Evolutionary conservation across 495 filamentous ascomycete genomes (phyloP).

Genomic region (Monascus purpureus): DNA sequence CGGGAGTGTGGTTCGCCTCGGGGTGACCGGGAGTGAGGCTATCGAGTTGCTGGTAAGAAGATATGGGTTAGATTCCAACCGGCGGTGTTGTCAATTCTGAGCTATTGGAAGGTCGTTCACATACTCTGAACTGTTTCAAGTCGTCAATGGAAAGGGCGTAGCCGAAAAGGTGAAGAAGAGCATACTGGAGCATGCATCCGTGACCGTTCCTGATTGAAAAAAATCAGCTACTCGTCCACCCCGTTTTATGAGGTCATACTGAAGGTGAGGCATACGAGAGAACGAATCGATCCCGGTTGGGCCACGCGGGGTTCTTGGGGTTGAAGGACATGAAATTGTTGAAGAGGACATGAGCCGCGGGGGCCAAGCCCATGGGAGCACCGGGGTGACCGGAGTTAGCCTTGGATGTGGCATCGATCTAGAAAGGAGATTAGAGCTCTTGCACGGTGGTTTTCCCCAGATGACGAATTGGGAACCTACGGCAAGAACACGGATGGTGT

Average conservation of each 20-base stretch:
- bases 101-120: too few relatives aligned
- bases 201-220: slow-evolving; percentile 68
- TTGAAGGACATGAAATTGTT: slow-evolving; percentile 99
- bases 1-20: slow-evolving; percentile 90
- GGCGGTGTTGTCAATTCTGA: too few relatives aligned
- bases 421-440: slow-evolving; percentile 8
- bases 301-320: slow-evolving; percentile 94
- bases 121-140: slow-evolving; percentile 87
- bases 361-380: slow-evolving; percentile 99
- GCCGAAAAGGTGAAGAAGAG: slow-evolving; percentile 91
- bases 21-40: slow-evolving; percentile 96
- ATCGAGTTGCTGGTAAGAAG: slow-evolving; percentile 48
- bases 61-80: too few relatives aligned
- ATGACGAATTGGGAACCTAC: slow-evolving; percentile 35
- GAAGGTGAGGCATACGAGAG: slow-evolving; percentile 99
- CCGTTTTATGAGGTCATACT: too few relatives aligned
- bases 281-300: slow-evolving; percentile 95
- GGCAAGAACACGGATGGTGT: slow-evolving; percentile 92
- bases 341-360: slow-evolving; percentile 92
- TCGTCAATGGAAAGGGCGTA: slow-evolving; percentile 77
- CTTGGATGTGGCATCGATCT: slow-evolving; percentile 95
- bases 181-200: slow-evolving; percentile 98
- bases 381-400: slow-evolving; percentile 98
- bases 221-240: too few relatives aligned
- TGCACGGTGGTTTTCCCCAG: slow-evolving; percentile 3